Evolutionary conservation across 768 basidiomycete genomes (phyloP).

Genomic region (Mycena crocata): DNA sequence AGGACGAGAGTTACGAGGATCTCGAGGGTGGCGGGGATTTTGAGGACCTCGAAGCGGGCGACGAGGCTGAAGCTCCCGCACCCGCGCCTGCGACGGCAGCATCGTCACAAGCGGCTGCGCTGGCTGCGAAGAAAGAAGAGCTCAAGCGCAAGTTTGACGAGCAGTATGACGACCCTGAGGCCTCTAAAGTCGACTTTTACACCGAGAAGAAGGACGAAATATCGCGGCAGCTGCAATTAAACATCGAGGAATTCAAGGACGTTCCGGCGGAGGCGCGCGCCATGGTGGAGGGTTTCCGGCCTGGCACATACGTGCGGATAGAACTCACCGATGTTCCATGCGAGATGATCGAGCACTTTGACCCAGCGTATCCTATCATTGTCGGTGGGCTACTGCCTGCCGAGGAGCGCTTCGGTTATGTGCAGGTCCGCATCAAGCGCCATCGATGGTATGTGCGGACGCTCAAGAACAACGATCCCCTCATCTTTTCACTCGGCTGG

Average conservation of each 20-base stretch:
- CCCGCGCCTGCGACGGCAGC: conserved; percentile 41
- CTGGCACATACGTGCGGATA: conserved; percentile 93
- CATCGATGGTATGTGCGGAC: conserved; percentile 94
- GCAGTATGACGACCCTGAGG: conserved; percentile 92
- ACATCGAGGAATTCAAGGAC: conserved; percentile 86
- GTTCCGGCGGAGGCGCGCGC: conserved; percentile 82
- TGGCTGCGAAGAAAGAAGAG: conserved; percentile 89
- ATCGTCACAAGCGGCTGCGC: conserved; percentile 58
- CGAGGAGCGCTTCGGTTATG: conserved; percentile 92
- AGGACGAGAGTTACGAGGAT: conserved; percentile 51
- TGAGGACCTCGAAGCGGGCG: conserved; percentile 53
- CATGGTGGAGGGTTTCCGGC: conserved; percentile 89
- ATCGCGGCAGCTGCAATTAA: conserved; percentile 83
- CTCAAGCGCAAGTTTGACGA: conserved; percentile 97
- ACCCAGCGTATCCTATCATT: conserved; percentile 90
- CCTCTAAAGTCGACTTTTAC: conserved; percentile 88
- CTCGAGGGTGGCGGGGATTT: conserved; percentile 56
- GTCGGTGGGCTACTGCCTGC: conserved; percentile 91
- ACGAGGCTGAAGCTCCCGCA: conserved; percentile 39
- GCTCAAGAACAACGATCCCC: conserved; percentile 96
- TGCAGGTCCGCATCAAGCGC: conserved; percentile 95
- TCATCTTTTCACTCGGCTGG: conserved; percentile 98
- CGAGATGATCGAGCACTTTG: conserved; percentile 94
- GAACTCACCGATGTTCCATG: conserved; percentile 87
- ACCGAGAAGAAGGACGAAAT: conserved; percentile 93